These are phyloP conservation scores for Clavispora asparagi DNA, from an alignment of 805 yeast species.

Conservation along the genomic window DNA sequence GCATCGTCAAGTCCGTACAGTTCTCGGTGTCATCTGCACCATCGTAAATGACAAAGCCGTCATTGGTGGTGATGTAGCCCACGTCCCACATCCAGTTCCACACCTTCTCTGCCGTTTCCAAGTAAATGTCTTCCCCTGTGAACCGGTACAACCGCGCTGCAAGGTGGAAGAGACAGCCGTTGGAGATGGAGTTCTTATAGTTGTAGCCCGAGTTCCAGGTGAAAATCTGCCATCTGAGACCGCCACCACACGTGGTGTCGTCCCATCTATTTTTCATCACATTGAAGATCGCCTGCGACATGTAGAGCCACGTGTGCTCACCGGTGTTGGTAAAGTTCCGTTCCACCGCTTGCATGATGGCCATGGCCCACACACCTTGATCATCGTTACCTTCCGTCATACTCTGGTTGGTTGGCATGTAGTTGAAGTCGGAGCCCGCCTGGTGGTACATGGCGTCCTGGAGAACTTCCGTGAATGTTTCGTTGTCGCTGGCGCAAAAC, in stretches of 20 bases:
- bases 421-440: conserved; percentile 36
- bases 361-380: conserved; percentile 50
- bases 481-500: conserved; percentile 32
- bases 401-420: conserved; percentile 43
- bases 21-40: conserved; percentile 45
- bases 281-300: conserved; percentile 40
- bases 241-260: conserved; percentile 31
- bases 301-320: conserved; percentile 34
- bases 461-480: conserved; percentile 23
- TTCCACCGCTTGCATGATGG: conserved; percentile 44
- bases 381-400: conserved; percentile 48
- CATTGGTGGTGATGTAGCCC: conserved; percentile 15
- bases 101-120: conserved; percentile 38
- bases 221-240: conserved; percentile 46
- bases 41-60: conserved; percentile 41
- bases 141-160: conserved; percentile 42
- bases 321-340: conserved; percentile 31
- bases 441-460: conserved; percentile 39
- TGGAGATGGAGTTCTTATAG: conserved; percentile 41
- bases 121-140: conserved; percentile 35
- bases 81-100: conserved; percentile 41
- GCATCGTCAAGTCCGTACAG: conserved; percentile 45
- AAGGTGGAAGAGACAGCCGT: conserved; percentile 40
- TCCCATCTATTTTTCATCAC: conserved; percentile 45
- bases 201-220: conserved; percentile 44